Evolutionary conservation across 2,329 filamentous ascomycete species (phyloP), one percentile per base, ranked within the genome.

Genomic region (Colletotrichum sojae): DNA sequence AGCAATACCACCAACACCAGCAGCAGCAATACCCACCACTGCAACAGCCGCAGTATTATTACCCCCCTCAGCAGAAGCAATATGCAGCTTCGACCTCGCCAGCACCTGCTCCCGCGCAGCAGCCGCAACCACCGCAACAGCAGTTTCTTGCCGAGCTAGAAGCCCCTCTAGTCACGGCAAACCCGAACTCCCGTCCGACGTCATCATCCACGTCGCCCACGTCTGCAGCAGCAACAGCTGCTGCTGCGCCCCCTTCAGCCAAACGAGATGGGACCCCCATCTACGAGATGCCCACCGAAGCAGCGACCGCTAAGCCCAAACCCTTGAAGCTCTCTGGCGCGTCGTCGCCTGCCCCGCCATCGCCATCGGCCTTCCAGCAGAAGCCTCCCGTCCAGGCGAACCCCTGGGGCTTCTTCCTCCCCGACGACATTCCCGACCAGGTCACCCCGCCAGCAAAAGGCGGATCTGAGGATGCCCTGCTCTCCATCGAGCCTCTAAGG

Each of bases 391-490:
- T 56, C n/a, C 71, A 71, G 51, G 71, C 71, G 25, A 72, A 72
- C 27, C 71, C 69, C 16, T 71, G 71, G 71, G 71, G 71, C 5
- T 72, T 71, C 69, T 72, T 71, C 65, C 55, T 71, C 16, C 53
- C 40, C 6, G 60, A 69, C 22, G 54, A 64, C 27, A 20, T 31
- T 36, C 55, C 63, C 18, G 27, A 51, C 20, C 20, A 39, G 45
- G n/a, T 9, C 39, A 27, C 46, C 5, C 60, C 59, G 12, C 13
- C 22, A 4, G 31, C 45, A 39, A 57, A 52, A 13, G 55, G 43
- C 0, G 63, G 12, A 6, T 5, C 36, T 9, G 22, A 46, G 3
- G 46, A 57, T n/a, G 63, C 58, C 22, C n/a, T 36, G 15, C 65
- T 66, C 16, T 48, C 55, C 10, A 66, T 69, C 36, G 46, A 69